A percentile compares a stretch with the other conserved stretches of the same genome.
Evolutionary conservation across 192 early-diverging fungal genomes (phyloP).

Genomic region (Linnemannia elongata): DNA sequence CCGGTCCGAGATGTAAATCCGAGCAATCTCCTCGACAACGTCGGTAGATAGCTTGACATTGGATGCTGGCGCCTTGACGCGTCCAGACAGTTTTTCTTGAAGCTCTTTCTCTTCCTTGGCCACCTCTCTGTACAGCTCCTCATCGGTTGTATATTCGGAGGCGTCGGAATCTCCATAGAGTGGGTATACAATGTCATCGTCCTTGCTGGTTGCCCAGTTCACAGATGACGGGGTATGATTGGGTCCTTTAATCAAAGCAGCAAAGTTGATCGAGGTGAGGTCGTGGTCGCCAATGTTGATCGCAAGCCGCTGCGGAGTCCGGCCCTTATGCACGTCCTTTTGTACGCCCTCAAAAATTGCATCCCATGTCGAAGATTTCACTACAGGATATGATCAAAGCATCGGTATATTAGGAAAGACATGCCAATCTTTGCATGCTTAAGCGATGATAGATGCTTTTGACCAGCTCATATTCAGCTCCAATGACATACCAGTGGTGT

Average conservation of each 20-base stretch:
- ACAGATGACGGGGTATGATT: background rate
- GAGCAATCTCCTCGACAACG: background rate
- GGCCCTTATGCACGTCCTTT: background rate
- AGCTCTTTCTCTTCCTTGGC: conserved; percentile 26
- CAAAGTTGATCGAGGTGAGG: conserved; percentile 37
- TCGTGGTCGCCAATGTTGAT: conserved; percentile 6
- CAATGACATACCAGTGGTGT: background rate
- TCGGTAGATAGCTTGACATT: background rate
- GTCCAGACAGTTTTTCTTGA: background rate
- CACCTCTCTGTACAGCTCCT: conserved; percentile 45
- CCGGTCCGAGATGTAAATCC: conserved; percentile 14
- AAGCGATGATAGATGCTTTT: background rate
- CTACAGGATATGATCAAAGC: background rate
- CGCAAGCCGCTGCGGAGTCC: conserved; percentile 5
- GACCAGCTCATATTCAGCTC: background rate
- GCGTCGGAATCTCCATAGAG: conserved; percentile 51
- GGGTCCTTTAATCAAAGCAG: conserved; percentile 6
- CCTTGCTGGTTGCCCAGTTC: background rate
- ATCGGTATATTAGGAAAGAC: background rate
- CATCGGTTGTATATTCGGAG: conserved; percentile 44
- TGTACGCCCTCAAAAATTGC: background rate
- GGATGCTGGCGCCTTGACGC: background rate
- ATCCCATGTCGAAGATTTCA: conserved; percentile 32
- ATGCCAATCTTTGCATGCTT: background rate
- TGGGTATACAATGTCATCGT: conserved; percentile 23